Conservation (phyloP, 78 protist species). For the slime mould (Dictyostelium discoideum) region DNA sequence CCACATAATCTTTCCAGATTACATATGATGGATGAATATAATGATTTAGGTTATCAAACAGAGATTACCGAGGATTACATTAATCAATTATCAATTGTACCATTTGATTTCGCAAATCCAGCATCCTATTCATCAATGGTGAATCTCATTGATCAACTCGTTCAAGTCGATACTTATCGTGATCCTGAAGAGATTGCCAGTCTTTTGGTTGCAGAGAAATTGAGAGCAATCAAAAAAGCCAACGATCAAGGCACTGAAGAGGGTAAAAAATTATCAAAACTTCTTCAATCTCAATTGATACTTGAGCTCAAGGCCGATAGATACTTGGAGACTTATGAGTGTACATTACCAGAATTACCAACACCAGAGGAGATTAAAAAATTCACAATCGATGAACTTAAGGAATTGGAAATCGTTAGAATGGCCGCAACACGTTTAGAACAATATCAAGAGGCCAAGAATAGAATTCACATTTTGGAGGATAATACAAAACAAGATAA, state of each 20-base stretch:
- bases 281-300: not conserved
- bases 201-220: not conserved
- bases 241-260: not conserved
- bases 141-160: not conserved
- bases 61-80: slow-evolving; percentile 18
- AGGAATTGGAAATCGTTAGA: not conserved
- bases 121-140: slow-evolving; percentile 32
- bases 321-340: not conserved
- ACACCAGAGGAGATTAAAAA: too few relatives aligned
- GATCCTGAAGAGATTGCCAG: not conserved
- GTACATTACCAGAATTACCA: too few relatives aligned
- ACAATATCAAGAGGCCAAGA: not conserved
- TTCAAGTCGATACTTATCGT: not conserved
- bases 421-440: not conserved
- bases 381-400: not conserved
- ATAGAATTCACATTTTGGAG: not conserved
- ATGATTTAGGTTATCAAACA: slow-evolving; percentile 32
- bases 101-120: slow-evolving; percentile 64
- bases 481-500: not conserved
- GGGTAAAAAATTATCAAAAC: not conserved
- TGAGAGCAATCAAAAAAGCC: not conserved
- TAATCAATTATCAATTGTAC: slow-evolving; percentile 18
- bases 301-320: not conserved
- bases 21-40: slow-evolving; percentile 54
- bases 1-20: slow-evolving; percentile 28